Percentiles rank a stretch among this genome's conserved stretches.
These are phyloP conservation scores for Penicillium angulare DNA, from an alignment of 495 filamentous ascomycete genomes.

Conservation along the genomic window DNA sequence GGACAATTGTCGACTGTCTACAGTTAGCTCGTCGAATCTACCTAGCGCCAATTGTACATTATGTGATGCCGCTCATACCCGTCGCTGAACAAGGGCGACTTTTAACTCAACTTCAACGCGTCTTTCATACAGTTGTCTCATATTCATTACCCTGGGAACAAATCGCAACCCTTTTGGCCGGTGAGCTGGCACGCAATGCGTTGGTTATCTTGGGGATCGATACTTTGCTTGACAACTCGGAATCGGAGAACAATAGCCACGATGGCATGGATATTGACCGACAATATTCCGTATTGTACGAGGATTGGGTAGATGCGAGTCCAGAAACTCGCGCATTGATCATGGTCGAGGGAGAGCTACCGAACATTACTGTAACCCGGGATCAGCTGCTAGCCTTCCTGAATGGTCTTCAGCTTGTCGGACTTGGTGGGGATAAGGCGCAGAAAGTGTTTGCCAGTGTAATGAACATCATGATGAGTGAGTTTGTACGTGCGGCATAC, in stretches of 20 bases:
- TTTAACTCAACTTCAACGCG: constrained; percentile 52
- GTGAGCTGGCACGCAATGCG: constrained; percentile 52
- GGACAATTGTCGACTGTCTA: constrained; percentile 41
- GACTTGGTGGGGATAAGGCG: constrained; percentile 70
- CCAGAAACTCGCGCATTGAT: constrained; percentile 27
- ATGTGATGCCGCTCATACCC: constrained; percentile 35
- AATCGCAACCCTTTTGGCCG: constrained; percentile 50
- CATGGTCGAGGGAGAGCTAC: constrained; percentile 39
- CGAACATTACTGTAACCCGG: constrained; percentile 40
- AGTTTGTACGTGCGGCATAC: constrained; percentile 61
- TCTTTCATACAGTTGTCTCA: constrained; percentile 64
- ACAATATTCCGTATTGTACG: constrained; percentile 39
- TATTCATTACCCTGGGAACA: constrained; percentile 57
- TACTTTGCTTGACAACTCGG: constrained; percentile 22
- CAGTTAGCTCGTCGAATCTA: constrained; percentile 47
- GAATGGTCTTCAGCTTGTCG: constrained; percentile 64
- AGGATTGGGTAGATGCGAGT: constrained; percentile 33
- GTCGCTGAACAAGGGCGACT: constrained; percentile 30
- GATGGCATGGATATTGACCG: constrained; percentile 42
- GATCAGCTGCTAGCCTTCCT: constrained; percentile 56
- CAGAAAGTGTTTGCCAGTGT: constrained; percentile 74
- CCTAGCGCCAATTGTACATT: constrained; percentile 42
- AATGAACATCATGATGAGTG: constrained; percentile 67
- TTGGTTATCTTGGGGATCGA: constrained; percentile 57
- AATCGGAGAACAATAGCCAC: constrained; percentile 13